Conservation (phyloP, 2,329 filamentous ascomycete species). For the Xylaria sp. region DNA sequence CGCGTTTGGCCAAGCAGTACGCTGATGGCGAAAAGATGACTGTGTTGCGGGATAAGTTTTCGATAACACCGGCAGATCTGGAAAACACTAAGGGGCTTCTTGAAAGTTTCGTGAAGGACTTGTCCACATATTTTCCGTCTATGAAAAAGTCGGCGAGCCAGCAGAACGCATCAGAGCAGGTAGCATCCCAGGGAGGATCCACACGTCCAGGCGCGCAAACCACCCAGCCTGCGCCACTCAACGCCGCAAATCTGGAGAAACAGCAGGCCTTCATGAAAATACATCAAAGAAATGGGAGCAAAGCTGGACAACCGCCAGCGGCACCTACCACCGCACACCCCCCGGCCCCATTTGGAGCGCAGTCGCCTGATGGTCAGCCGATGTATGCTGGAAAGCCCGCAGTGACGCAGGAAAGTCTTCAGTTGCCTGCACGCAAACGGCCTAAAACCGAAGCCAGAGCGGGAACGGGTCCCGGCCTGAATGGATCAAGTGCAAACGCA, state of each 20-base stretch:
- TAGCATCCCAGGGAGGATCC: conserved; percentile 43
- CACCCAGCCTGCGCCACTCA: conserved; percentile 53
- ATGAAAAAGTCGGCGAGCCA: conserved; percentile 47
- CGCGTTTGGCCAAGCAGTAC: conserved; percentile 65
- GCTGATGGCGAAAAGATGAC: conserved; percentile 60
- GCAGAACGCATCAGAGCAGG: conserved; percentile 43
- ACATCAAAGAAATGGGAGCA: conserved; percentile 58
- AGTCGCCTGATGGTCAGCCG: conserved; percentile 70
- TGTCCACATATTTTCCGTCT: conserved; percentile 45
- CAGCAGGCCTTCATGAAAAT: conserved; percentile 62
- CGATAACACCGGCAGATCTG: conserved; percentile 63
- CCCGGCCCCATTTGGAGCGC: conserved; percentile 65
- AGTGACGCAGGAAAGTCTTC: conserved; percentile 64
- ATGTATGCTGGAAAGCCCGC: conserved; percentile 63
- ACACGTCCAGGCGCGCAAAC: conserved; percentile 51
- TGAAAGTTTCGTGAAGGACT: conserved; percentile 64
- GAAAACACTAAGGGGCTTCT: conserved; percentile 61
- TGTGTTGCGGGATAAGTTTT: conserved; percentile 61
- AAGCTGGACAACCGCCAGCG: conserved; percentile 62
- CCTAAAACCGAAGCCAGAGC: conserved; percentile 63
- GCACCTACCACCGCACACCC: conserved; percentile 68
- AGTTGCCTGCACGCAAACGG: conserved; percentile 68
- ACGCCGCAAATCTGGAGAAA: conserved; percentile 63
- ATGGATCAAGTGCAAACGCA: conserved; percentile 55
- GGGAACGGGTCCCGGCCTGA: conserved; percentile 52